Percentiles rank a stretch among this genome's conserved stretches.
Conservation (phyloP, 2,329 filamentous ascomycete genomes). For the Orbilia blumenaviensis region DNA sequence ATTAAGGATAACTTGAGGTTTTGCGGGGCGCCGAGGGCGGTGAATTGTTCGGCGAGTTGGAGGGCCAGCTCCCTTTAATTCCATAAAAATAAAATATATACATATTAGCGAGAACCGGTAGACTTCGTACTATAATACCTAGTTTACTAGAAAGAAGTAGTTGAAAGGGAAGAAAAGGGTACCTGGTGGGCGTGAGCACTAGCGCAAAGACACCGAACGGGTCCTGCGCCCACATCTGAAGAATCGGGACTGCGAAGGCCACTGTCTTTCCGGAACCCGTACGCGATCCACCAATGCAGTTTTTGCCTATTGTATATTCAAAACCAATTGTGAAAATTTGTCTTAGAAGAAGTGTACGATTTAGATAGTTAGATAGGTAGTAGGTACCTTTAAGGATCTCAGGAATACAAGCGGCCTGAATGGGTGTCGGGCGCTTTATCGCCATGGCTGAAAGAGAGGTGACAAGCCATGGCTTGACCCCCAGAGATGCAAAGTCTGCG, state of each 20-base stretch:
- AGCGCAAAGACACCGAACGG: slow-evolving; percentile 90
- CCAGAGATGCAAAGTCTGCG: slow-evolving; percentile 75
- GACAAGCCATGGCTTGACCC: slow-evolving; percentile 86
- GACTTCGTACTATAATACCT: background rate
- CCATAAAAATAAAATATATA: background rate
- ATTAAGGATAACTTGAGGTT: slow-evolving; percentile 88
- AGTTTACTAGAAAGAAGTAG: too few relatives aligned
- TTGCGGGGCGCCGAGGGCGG: slow-evolving; percentile 87
- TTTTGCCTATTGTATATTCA: slow-evolving; percentile 69
- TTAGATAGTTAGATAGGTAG: background rate
- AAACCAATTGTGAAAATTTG: too few relatives aligned
- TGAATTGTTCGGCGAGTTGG: slow-evolving; percentile 96
- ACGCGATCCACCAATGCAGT: slow-evolving; percentile 92
- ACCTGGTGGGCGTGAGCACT: slow-evolving; percentile 86
- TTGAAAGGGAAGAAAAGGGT: slow-evolving; percentile 55
- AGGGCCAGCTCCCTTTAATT: slow-evolving; percentile 80
- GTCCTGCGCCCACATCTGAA: slow-evolving; percentile 93
- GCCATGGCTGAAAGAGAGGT: slow-evolving; percentile 79
- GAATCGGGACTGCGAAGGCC: slow-evolving; percentile 90
- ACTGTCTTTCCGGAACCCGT: slow-evolving; percentile 98
- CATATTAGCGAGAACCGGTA: background rate
- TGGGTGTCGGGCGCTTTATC: slow-evolving; percentile 87
- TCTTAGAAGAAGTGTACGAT: background rate
- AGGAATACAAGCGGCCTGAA: slow-evolving; percentile 92
- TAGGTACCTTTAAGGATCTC: slow-evolving; percentile 77